These are phyloP conservation scores for Brassica juncea DNA, from an alignment of 345 rosid genomes.

Conservation along the genomic window DNA sequence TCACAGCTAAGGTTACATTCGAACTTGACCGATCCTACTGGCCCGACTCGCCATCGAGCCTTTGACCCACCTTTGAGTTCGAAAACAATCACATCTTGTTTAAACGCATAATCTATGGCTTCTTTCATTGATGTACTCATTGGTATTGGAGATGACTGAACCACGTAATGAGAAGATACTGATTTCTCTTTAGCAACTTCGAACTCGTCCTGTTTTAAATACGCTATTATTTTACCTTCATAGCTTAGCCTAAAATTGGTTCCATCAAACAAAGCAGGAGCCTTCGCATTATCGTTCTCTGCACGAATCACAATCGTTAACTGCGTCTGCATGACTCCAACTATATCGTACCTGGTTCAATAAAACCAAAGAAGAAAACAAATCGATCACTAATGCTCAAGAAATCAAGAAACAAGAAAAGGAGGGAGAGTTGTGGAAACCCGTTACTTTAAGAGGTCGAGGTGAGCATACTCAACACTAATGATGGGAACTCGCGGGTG, in stretches of 20 bases:
- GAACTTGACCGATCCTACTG: slow-evolving; percentile 62
- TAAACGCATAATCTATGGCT: slow-evolving; percentile 45
- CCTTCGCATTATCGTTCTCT: slow-evolving; percentile 66
- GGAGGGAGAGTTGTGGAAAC: slow-evolving; percentile 39
- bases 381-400: neutral
- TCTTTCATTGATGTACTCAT: slow-evolving; percentile 48
- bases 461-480: slow-evolving; percentile 57
- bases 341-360: slow-evolving; percentile 33
- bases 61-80: slow-evolving; percentile 60
- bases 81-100: slow-evolving; percentile 53
- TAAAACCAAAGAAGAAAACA: neutral
- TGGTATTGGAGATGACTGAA: slow-evolving; percentile 64
- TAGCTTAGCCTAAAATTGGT: slow-evolving; percentile 48
- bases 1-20: slow-evolving; percentile 55
- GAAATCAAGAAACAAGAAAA: slow-evolving; percentile 2
- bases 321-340: slow-evolving; percentile 69
- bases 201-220: slow-evolving; percentile 48
- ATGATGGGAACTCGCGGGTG: slow-evolving; percentile 81
- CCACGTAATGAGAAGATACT: slow-evolving; percentile 44
- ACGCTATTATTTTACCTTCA: slow-evolving; percentile 50
- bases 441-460: slow-evolving; percentile 51
- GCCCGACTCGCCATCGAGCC: slow-evolving; percentile 74
- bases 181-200: slow-evolving; percentile 65
- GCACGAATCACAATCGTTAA: slow-evolving; percentile 54
- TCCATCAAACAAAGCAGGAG: slow-evolving; percentile 61